These are phyloP conservation scores for Sporothrix humicola DNA, from an alignment of 2,329 filamentous ascomycete species.

Conservation along the genomic window DNA sequence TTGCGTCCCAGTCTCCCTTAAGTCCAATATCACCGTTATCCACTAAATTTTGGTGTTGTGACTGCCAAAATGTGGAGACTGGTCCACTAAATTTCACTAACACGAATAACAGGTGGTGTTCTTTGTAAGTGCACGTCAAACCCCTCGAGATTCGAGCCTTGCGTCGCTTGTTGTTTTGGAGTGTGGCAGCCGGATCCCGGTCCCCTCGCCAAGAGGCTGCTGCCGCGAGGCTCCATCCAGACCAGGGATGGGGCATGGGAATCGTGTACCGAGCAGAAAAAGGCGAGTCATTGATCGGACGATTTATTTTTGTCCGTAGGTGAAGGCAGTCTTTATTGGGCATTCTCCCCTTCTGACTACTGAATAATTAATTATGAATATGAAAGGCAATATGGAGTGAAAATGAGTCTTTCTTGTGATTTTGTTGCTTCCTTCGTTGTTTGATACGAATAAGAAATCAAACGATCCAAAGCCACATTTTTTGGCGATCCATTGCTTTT, in stretches of 20 bases:
- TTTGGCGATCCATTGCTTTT: too few relatives aligned
- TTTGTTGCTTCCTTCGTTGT: too few relatives aligned
- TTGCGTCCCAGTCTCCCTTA: too few relatives aligned
- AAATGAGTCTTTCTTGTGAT: too few relatives aligned
- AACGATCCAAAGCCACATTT: too few relatives aligned
- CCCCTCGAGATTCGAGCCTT: neutral
- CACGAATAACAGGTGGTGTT: neutral
- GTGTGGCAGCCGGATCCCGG: neutral
- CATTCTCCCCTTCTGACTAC: too few relatives aligned
- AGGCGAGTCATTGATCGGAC: neutral
- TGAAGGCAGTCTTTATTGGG: too few relatives aligned
- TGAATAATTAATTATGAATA: too few relatives aligned
- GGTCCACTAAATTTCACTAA: neutral
- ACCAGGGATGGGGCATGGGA: neutral
- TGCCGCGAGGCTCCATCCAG: neutral
- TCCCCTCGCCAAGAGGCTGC: neutral
- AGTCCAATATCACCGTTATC: too few relatives aligned
- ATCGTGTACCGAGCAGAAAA: neutral
- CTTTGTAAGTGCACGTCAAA: constrained; percentile 8
- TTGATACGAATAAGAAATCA: neutral
- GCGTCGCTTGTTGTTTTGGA: too few relatives aligned
- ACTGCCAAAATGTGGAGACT: neutral
- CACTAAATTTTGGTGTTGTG: neutral
- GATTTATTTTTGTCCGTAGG: neutral
- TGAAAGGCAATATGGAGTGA: too few relatives aligned